These are phyloP conservation scores for Yarrowia bubula DNA, from an alignment of 805 yeast genomes.

Conservation along the genomic window DNA sequence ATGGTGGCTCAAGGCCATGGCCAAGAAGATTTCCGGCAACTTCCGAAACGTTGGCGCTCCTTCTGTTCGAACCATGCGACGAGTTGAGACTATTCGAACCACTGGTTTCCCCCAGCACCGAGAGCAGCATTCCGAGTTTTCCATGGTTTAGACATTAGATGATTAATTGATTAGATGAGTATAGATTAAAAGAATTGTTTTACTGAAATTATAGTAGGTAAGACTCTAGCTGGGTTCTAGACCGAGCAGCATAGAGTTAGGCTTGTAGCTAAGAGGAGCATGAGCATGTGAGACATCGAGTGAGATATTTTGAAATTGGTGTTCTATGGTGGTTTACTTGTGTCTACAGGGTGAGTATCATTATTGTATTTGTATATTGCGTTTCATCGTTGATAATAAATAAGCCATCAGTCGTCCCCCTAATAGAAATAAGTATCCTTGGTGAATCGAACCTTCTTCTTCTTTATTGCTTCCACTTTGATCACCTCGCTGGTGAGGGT, in stretches of 20 bases:
- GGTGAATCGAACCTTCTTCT: conserved; percentile 12
- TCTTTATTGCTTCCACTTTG: neutral
- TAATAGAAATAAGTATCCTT: neutral
- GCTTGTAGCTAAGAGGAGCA: neutral
- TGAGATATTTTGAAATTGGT: neutral
- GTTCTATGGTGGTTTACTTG: too few relatives aligned
- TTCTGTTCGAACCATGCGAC: conserved; percentile 26
- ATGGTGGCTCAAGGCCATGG: conserved; percentile 28
- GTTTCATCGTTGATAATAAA: neutral
- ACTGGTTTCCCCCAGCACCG: conserved; percentile 12
- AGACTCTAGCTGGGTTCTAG: too few relatives aligned
- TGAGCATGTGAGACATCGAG: neutral
- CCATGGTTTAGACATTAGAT: conserved; percentile 18
- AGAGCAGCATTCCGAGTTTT: neutral
- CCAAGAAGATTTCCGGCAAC: conserved; percentile 22
- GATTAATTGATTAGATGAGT: conserved; percentile 1
- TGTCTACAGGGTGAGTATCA: too few relatives aligned
- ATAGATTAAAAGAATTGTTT: neutral
- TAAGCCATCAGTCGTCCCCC: neutral
- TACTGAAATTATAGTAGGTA: too few relatives aligned
- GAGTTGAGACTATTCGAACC: conserved; percentile 24
- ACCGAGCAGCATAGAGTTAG: neutral
- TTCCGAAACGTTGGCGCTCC: conserved; percentile 25
- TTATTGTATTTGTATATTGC: neutral
- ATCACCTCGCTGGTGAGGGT: neutral